These are phyloP conservation scores for Phytophthora melonis DNA, from an alignment of 352 stramenopile species.

Conservation along the genomic window DNA sequence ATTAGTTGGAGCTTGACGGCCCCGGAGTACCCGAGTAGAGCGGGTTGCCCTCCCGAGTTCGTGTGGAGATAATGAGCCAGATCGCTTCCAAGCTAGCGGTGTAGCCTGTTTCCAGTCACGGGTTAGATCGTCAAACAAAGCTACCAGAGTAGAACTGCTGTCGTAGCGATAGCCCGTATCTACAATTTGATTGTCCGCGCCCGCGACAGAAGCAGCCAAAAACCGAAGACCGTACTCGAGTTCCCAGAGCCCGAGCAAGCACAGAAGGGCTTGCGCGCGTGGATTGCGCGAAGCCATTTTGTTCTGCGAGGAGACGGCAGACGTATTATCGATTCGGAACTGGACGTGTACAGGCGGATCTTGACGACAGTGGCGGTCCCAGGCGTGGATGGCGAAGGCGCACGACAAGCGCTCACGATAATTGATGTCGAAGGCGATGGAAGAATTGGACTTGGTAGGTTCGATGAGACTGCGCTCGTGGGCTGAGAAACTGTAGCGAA, in stretches of 20 bases:
- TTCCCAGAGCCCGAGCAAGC: slow-evolving; percentile 2
- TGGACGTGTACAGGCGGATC: slow-evolving; percentile 13
- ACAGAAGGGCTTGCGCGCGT: no score
- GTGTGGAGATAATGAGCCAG: slow-evolving; percentile 16
- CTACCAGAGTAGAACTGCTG: background rate
- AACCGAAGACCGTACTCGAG: slow-evolving; percentile 3
- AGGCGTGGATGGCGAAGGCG: slow-evolving; percentile 9
- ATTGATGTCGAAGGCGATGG: slow-evolving; percentile 29
- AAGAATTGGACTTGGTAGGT: background rate
- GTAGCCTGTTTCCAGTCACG: slow-evolving; percentile 9
- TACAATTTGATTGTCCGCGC: slow-evolving; percentile 3
- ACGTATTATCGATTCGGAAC: slow-evolving; percentile 14
- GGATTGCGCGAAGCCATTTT: background rate
- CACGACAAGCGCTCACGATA: slow-evolving; percentile 22
- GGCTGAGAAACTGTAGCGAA: background rate
- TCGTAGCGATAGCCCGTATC: slow-evolving; percentile 9
- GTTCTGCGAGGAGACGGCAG: background rate
- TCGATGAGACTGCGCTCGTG: background rate
- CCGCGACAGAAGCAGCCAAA: slow-evolving; percentile 12
- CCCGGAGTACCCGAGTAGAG: background rate
- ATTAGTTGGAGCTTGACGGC: background rate
- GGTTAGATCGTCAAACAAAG: slow-evolving; percentile 16
- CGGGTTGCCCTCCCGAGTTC: slow-evolving; percentile 6
- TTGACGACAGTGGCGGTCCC: background rate
- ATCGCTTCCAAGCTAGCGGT: slow-evolving; percentile 1